These are phyloP conservation scores for Fusarium sp. DNA, from an alignment of 2,329 filamentous ascomycete genomes.

Conservation along the genomic window DNA sequence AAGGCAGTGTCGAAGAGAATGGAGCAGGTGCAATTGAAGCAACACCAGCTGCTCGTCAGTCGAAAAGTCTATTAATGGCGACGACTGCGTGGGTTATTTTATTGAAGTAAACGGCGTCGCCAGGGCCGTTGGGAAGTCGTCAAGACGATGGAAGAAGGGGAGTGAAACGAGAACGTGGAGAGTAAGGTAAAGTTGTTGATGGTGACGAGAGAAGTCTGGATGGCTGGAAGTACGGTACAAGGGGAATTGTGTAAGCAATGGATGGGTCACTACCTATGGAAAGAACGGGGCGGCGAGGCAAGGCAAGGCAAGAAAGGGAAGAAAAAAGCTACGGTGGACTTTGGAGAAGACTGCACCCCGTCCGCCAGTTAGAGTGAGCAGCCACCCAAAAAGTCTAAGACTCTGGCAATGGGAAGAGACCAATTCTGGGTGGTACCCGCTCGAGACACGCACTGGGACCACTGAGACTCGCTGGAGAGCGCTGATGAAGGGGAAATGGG, in stretches of 20 bases:
- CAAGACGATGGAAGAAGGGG: conserved; percentile 34
- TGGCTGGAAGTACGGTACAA: conserved; percentile 24
- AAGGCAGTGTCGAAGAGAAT: conserved; percentile 20
- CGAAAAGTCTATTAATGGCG: conserved; percentile 13
- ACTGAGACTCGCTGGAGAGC: conserved; percentile 36
- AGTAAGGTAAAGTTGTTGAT: conserved; percentile 36
- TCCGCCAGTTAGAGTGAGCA: conserved; percentile 36
- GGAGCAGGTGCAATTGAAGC: conserved; percentile 42
- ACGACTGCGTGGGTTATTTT: conserved; percentile 11
- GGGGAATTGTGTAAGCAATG: conserved; percentile 47
- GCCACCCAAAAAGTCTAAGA: conserved; percentile 27
- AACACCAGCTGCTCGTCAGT: conserved; percentile 43
- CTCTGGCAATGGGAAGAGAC: conserved; percentile 31
- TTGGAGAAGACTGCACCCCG: conserved; percentile 31
- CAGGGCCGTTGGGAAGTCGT: conserved; percentile 38
- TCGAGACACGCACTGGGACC: conserved; percentile 38
- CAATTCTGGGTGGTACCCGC: conserved; percentile 35
- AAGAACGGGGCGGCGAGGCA: conserved; percentile 41
- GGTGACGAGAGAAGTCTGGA: conserved; percentile 32
- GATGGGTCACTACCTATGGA: conserved; percentile 2
- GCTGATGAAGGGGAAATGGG: conserved; percentile 45
- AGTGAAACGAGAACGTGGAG: conserved; percentile 22
- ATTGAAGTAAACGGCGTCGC: conserved; percentile 34
- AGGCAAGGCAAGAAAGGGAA: conserved; percentile 1
- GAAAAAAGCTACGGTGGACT: conserved; percentile 48